Conservation (phyloP, 2,329 filamentous ascomycete genomes). For the Pseudocercospora eumusae region DNA sequence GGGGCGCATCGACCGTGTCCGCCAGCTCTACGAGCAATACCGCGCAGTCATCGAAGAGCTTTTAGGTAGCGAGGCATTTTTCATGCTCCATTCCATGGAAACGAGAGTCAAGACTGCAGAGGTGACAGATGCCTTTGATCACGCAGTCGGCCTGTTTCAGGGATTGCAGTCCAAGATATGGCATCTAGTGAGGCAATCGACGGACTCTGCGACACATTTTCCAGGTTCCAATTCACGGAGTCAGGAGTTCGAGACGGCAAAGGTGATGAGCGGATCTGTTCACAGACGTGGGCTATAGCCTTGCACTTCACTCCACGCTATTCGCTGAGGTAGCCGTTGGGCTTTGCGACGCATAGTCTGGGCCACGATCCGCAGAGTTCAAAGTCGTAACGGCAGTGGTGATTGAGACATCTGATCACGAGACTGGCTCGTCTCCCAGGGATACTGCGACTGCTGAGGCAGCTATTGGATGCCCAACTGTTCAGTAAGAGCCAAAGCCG, state of each 20-base stretch:
- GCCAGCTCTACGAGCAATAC: too few relatives aligned
- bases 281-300: too few relatives aligned
- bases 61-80: neutral
- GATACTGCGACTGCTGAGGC: neutral
- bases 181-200: neutral
- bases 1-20: too few relatives aligned
- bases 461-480: neutral
- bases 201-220: neutral
- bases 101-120: neutral
- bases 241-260: neutral
- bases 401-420: neutral
- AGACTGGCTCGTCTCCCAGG: neutral
- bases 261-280: neutral
- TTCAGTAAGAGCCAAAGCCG: neutral
- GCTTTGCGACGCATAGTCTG: too few relatives aligned
- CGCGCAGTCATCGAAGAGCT: too few relatives aligned
- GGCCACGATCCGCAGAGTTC: too few relatives aligned
- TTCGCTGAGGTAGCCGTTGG: too few relatives aligned
- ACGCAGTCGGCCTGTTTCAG: neutral
- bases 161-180: neutral
- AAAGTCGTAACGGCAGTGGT: neutral
- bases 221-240: neutral
- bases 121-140: neutral
- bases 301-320: too few relatives aligned
- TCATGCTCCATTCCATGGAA: neutral